Conservation (phyloP, 2,329 filamentous ascomycete genomes). For the Oidium heveae region DNA sequence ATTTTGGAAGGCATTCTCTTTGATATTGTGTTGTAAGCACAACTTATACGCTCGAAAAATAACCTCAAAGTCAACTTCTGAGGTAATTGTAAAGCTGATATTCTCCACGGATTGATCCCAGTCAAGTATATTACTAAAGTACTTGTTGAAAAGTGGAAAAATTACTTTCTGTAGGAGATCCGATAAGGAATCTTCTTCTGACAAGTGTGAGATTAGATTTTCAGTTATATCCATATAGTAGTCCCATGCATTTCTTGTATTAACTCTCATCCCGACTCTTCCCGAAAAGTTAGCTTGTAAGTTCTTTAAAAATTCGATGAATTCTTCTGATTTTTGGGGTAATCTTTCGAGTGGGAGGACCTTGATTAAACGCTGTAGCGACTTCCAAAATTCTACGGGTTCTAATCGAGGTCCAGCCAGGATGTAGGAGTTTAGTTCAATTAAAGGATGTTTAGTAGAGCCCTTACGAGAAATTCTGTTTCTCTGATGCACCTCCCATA, state of each 20-base stretch:
- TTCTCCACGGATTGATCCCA: constrained; percentile 5
- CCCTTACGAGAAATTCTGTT: constrained; percentile 21
- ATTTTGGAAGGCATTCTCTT: constrained; percentile 19
- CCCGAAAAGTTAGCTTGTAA: constrained; percentile 45
- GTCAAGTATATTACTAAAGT: constrained; percentile 15
- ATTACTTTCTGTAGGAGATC: constrained; percentile 24
- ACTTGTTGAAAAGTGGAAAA: constrained; percentile 28
- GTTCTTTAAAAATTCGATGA: constrained; percentile 35
- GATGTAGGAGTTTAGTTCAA: constrained; percentile 43
- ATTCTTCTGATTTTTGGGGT: constrained; percentile 25
- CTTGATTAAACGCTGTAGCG: constrained; percentile 33
- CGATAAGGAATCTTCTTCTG: constrained; percentile 16
- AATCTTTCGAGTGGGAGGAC: constrained; percentile 29
- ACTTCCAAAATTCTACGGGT: constrained; percentile 45
- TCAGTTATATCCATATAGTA: constrained; percentile 43
- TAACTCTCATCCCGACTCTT: constrained; percentile 48
- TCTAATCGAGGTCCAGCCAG: constrained; percentile 69
- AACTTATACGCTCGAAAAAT: neutral
- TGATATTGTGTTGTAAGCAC: neutral
- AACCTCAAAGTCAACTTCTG: constrained; percentile 7
- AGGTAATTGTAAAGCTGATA: constrained; percentile 21
- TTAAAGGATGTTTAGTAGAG: constrained; percentile 16
- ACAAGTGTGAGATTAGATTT: constrained; percentile 23
- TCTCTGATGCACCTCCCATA: constrained; percentile 42
- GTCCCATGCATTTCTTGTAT: constrained; percentile 45